Base-by-base conservation (phyloP, 2,329 filamentous ascomycete species). In the Setomelanomma holmii region DNA sequence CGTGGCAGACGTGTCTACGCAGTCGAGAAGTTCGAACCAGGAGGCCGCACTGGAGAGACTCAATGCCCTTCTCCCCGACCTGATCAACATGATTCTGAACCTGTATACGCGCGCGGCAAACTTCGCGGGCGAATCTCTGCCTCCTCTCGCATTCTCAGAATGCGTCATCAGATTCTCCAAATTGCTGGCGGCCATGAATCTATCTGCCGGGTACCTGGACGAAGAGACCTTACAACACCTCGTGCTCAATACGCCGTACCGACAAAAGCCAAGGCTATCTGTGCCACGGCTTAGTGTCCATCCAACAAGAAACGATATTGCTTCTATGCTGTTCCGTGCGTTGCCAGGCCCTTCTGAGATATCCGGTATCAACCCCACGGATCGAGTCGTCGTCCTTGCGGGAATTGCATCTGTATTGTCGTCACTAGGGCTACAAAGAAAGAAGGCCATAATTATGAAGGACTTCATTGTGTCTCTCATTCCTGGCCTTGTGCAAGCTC, bases 371-470 rank as follows among this genome's bases (percentile, higher is more conserved):
- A 89, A 88, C 2, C 85, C 89, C 4, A 86, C 87, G 8, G 93
- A 96, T 73, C 84, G 89, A 19, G 86, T 90, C 10, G 86, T 89
- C 8, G 88, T 97, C 30, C 80, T 97, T 14, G 88, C 91, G 60
- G 93, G 92, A 11, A 91, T 98, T 60, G 89, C 91, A 6, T 87
- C 89, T n/a, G 86, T 96, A n/a, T 79, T 97, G 8, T 89, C 91
- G 0, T 81, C 85, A 5, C 76, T 99, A 6, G 91, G 90, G 1
- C 84, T 93, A 54, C 86, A 92, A 53, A 85, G 95, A 51, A 98
- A 97, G 76, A 96, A 96, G 74, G 92, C 90, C 4, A 89, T 98
- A 77, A 86, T 97, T 0, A 83, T 96, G 64, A 88, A 90, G 63
- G 92, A 97, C 67, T 82, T 98, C 43, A 83, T 99, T 7, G 88